A percentile compares a stretch with the other conserved stretches of the same genome.
These are phyloP conservation scores for Clonostachys byssicola DNA, from an alignment of 2,329 filamentous ascomycete genomes.

Conservation along the genomic window DNA sequence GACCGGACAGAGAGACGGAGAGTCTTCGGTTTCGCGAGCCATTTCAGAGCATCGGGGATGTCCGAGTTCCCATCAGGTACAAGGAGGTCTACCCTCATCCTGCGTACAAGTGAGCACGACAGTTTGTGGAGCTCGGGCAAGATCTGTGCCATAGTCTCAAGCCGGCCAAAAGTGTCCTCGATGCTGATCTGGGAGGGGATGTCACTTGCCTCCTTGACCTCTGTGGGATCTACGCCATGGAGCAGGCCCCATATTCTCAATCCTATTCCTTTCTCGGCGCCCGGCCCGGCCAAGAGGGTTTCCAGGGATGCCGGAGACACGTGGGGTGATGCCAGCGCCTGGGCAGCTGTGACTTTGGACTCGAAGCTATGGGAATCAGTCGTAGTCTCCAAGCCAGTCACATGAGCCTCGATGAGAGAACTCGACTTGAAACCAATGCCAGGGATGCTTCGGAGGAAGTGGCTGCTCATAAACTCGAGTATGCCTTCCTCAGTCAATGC, in stretches of 20 bases:
- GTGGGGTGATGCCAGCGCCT: slow-evolving; percentile 58
- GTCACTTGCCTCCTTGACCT: slow-evolving; percentile 67
- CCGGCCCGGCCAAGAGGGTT: slow-evolving; percentile 64
- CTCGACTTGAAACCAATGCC: slow-evolving; percentile 74
- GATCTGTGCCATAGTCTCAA: slow-evolving; percentile 62
- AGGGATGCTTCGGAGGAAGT: slow-evolving; percentile 76
- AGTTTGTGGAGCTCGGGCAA: slow-evolving; percentile 65
- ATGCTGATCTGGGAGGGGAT: slow-evolving; percentile 89
- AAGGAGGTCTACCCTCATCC: slow-evolving; percentile 76
- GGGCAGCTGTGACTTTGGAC: slow-evolving; percentile 54
- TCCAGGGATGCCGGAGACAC: slow-evolving; percentile 66
- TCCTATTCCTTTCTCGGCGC: slow-evolving; percentile 68
- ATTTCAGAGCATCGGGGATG: slow-evolving; percentile 32
- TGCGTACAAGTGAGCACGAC: slow-evolving; percentile 64
- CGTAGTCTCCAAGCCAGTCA: slow-evolving; percentile 30
- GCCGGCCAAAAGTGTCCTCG: slow-evolving; percentile 80
- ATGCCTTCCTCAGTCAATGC: slow-evolving; percentile 57
- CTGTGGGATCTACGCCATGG: slow-evolving; percentile 72
- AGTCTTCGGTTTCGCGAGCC: slow-evolving; percentile 79
- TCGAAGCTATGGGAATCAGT: slow-evolving; percentile 27
- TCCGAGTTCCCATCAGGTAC: slow-evolving; percentile 35
- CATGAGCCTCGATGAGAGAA: slow-evolving; percentile 45
- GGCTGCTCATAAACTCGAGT: slow-evolving; percentile 66
- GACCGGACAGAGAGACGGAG: slow-evolving; percentile 77
- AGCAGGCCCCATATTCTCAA: slow-evolving; percentile 71